Percentiles rank a stretch among this genome's conserved stretches.
Evolutionary conservation across 306 rosid species (phyloP).

Genomic region (Begonia fuchsioides): DNA sequence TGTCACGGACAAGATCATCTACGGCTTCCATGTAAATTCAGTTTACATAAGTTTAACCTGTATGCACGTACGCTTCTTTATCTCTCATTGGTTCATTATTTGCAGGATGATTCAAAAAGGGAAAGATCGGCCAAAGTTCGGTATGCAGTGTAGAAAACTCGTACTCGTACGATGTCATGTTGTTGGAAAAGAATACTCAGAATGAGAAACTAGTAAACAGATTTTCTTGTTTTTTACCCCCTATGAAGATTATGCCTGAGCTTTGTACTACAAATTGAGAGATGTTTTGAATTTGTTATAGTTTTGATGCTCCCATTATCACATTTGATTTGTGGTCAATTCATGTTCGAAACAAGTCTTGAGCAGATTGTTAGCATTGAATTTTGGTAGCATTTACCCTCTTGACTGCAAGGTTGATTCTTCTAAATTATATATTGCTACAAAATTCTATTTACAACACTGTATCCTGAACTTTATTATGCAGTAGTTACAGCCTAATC

Average conservation of each 20-base stretch:
- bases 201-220: background rate
- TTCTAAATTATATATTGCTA: conserved; percentile 21
- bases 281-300: too few relatives aligned
- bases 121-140: conserved; percentile 55
- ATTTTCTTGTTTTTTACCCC: too few relatives aligned
- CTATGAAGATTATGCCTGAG: too few relatives aligned
- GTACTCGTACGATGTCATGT: background rate
- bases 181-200: background rate
- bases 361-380: too few relatives aligned
- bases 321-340: too few relatives aligned
- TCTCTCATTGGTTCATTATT: conserved; percentile 18
- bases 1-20: conserved; percentile 43
- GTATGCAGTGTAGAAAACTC: conserved; percentile 29
- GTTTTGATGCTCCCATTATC: too few relatives aligned
- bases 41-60: background rate
- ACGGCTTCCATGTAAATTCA: conserved; percentile 60
- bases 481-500: too few relatives aligned
- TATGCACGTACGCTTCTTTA: background rate
- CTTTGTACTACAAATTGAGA: too few relatives aligned
- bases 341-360: too few relatives aligned
- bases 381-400: too few relatives aligned
- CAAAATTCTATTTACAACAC: conserved; percentile 22
- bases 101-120: conserved; percentile 74
- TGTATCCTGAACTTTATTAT: too few relatives aligned
- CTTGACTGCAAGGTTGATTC: too few relatives aligned